phyloP scores from a whole-genome alignment of 768 basidiomycete genomes.

The Naganishia randhawae region DNA sequence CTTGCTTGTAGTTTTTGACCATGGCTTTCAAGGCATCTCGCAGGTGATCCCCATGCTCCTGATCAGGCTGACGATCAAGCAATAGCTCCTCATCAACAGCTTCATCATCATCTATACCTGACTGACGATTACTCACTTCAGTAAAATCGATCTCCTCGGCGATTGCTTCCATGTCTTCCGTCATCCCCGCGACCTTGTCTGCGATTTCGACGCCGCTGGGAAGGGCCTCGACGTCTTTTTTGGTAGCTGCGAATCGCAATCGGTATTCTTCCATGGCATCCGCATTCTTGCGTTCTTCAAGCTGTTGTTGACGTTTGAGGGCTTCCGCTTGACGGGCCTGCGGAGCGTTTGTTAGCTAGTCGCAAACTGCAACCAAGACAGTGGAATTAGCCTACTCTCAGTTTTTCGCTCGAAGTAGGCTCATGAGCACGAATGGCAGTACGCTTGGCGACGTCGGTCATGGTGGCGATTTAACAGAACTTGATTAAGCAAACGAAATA shows the following conservation, averaged over 20 bases:
- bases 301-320: neutral
- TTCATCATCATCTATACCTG: neutral
- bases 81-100: neutral
- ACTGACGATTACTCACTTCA: constrained; percentile 16
- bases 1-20: constrained; percentile 25
- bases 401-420: constrained; percentile 7
- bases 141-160: constrained; percentile 11
- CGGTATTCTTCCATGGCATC: constrained; percentile 21
- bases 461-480: neutral
- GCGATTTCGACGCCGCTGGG: neutral
- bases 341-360: neutral
- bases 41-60: constrained; percentile 8
- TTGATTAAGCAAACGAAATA: neutral
- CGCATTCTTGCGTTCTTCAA: constrained; percentile 9
- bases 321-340: constrained; percentile 10
- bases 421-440: neutral
- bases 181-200: neutral
- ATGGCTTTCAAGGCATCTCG: constrained; percentile 3
- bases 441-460: neutral
- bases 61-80: constrained; percentile 5
- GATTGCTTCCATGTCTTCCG: constrained; percentile 1
- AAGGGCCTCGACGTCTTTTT: neutral
- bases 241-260: neutral
- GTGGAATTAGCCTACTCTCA: neutral
- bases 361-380: neutral